These are phyloP conservation scores for Lactarius sp. DNA, from an alignment of 768 basidiomycete genomes.

Conservation along the genomic window DNA sequence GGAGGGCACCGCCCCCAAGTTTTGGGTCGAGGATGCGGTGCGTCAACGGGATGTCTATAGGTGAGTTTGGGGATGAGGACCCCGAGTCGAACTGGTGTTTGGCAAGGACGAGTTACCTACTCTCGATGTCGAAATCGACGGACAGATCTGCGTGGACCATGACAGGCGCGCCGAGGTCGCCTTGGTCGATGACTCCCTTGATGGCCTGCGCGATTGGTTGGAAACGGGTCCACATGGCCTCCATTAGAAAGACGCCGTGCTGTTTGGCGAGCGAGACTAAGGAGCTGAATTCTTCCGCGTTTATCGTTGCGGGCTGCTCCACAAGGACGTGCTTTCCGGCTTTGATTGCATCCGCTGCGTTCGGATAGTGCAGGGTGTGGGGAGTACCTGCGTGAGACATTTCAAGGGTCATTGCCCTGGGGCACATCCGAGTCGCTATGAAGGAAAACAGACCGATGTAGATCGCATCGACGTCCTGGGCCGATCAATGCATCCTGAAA, in stretches of 20 bases:
- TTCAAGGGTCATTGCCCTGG: not conserved
- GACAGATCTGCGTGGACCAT: conserved; percentile 74
- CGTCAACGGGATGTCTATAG: conserved; percentile 55
- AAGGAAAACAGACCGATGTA: conserved; percentile 53
- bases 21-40: conserved; percentile 75
- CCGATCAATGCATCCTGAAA: too few species aligned
- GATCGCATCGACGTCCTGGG: conserved; percentile 61
- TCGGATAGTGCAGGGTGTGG: conserved; percentile 77
- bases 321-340: conserved; percentile 83
- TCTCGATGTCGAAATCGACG: conserved; percentile 57
- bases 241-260: conserved; percentile 84
- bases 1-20: conserved; percentile 76
- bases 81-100: not conserved
- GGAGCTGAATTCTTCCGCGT: conserved; percentile 67
- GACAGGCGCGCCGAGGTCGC: conserved; percentile 60
- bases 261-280: conserved; percentile 72
- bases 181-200: conserved; percentile 57
- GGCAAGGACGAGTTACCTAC: conserved; percentile 37
- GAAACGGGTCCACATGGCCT: conserved; percentile 86
- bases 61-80: not conserved
- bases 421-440: not conserved
- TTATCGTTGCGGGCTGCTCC: conserved; percentile 84
- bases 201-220: conserved; percentile 63
- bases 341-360: conserved; percentile 68
- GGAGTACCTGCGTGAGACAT: conserved; percentile 58